Percentiles rank a stretch among this genome's conserved stretches.
phyloP scores from a whole-genome alignment of 768 basidiomycete species.

The Galerina sulciceps region DNA sequence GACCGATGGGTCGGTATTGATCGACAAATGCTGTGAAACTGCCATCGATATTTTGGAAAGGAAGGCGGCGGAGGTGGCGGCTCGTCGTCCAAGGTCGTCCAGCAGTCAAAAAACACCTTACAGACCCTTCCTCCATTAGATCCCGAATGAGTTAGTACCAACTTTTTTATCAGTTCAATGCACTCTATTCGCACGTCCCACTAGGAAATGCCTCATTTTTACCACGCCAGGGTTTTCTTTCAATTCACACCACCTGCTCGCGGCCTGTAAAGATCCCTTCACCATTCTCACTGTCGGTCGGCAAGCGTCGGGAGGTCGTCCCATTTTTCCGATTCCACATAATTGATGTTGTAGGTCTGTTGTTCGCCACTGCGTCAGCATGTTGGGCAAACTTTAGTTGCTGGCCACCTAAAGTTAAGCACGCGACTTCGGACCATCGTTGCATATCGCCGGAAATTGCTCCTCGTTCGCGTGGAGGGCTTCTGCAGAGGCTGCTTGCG shows the following conservation, averaged over 20 bases:
- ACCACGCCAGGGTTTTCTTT: background rate
- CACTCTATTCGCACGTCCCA: slow-evolving; percentile 5
- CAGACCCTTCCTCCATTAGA: background rate
- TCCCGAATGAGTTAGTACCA: background rate
- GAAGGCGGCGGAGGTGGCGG: background rate
- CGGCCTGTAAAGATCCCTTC: background rate
- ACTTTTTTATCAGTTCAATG: slow-evolving; percentile 6
- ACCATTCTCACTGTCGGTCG: slow-evolving; percentile 5
- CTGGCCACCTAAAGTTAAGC: background rate
- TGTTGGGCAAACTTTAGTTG: background rate
- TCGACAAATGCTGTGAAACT: background rate
- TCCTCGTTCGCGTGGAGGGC: slow-evolving; percentile 1
- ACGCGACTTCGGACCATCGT: background rate
- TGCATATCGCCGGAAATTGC: background rate
- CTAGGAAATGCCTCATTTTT: background rate
- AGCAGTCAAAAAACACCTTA: slow-evolving; percentile 4
- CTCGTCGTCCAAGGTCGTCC: background rate
- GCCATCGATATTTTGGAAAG: background rate
- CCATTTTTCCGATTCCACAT: slow-evolving; percentile 7
- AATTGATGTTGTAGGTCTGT: background rate
- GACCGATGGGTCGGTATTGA: background rate
- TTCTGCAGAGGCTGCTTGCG: background rate
- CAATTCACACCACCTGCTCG: slow-evolving; percentile 1
- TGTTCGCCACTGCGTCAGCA: background rate
- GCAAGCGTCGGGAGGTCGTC: slow-evolving; percentile 5